phyloP scores from a whole-genome alignment of 2,329 filamentous ascomycete species.

The Teratosphaeria zuluensis region DNA sequence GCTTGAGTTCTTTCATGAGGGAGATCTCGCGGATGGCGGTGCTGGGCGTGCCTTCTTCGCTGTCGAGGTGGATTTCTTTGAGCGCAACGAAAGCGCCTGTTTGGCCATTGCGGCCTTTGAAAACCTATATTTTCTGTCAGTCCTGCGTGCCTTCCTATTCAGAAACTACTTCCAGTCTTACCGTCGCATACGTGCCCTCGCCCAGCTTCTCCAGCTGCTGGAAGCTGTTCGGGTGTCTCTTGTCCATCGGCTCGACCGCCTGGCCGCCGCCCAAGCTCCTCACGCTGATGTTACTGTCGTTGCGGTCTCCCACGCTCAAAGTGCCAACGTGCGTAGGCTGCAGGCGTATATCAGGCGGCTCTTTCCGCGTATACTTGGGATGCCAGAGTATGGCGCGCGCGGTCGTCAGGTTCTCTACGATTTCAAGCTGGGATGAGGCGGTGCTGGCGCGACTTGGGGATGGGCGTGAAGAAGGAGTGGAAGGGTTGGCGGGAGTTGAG shows the following conservation, averaged over 20 bases:
- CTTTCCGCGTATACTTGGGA: conserved; percentile 34
- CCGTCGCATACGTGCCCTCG: conserved; percentile 96
- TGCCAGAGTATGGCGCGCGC: conserved; percentile 43
- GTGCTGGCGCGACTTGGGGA: conserved; percentile 1
- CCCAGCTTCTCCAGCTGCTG: conserved; percentile 98
- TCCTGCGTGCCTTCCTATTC: not conserved
- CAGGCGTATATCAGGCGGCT: conserved; percentile 36
- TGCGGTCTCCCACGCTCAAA: conserved; percentile 36
- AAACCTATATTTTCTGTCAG: conserved; percentile 53
- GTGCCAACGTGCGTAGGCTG: conserved; percentile 41
- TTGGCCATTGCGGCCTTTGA: conserved; percentile 95
- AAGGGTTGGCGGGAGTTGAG: not conserved
- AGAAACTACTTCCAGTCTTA: conserved; percentile 35
- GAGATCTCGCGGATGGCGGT: conserved; percentile 98
- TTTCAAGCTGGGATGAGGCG: conserved; percentile 6
- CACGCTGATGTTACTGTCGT: conserved; percentile 43
- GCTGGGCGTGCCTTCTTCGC: conserved; percentile 92
- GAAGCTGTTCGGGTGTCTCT: conserved; percentile 92
- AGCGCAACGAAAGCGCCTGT: conserved; percentile 93
- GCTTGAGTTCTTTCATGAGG: conserved; percentile 98
- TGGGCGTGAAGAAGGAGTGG: not conserved
- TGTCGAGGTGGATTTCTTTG: conserved; percentile 98
- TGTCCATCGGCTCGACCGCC: conserved; percentile 59
- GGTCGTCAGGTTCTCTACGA: conserved; percentile 38
- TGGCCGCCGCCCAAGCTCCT: conserved; percentile 37